phyloP scores from a whole-genome alignment of 768 basidiomycete genomes.

The Pulveroboletus sp. region DNA sequence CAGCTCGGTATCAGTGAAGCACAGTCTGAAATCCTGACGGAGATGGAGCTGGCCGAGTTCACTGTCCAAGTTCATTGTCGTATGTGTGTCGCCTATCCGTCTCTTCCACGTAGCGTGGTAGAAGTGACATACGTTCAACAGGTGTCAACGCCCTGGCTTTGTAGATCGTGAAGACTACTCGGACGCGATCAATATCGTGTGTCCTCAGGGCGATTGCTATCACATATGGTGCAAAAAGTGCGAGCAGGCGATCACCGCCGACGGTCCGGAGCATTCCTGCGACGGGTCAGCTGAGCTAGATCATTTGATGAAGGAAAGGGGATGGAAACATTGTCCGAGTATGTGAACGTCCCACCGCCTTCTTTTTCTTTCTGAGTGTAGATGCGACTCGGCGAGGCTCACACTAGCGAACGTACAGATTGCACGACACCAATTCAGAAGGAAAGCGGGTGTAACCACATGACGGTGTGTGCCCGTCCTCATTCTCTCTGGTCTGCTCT shows the following conservation, averaged over 20 bases:
- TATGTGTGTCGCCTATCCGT: constrained; percentile 32
- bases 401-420: constrained; percentile 20
- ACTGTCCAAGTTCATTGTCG: constrained; percentile 47
- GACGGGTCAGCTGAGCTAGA: constrained; percentile 54
- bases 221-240: constrained; percentile 61
- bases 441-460: constrained; percentile 53
- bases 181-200: constrained; percentile 38
- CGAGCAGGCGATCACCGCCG: constrained; percentile 35
- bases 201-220: constrained; percentile 45
- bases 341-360: constrained; percentile 4
- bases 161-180: constrained; percentile 48
- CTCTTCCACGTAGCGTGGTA: neutral
- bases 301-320: constrained; percentile 45
- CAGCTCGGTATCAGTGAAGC: constrained; percentile 42
- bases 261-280: constrained; percentile 49
- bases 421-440: constrained; percentile 51
- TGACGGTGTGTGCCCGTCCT: constrained; percentile 36
- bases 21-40: constrained; percentile 38
- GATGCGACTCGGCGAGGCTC: neutral
- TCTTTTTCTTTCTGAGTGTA: neutral
- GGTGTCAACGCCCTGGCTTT: constrained; percentile 45
- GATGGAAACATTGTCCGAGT: constrained; percentile 66
- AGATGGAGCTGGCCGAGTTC: constrained; percentile 43
- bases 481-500: neutral
- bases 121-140: constrained; percentile 18